A percentile compares a stretch with the other conserved stretches of the same genome.
phyloP scores from a whole-genome alignment of 1,284 basidiomycete genomes.

The Vanrija sp. region DNA sequence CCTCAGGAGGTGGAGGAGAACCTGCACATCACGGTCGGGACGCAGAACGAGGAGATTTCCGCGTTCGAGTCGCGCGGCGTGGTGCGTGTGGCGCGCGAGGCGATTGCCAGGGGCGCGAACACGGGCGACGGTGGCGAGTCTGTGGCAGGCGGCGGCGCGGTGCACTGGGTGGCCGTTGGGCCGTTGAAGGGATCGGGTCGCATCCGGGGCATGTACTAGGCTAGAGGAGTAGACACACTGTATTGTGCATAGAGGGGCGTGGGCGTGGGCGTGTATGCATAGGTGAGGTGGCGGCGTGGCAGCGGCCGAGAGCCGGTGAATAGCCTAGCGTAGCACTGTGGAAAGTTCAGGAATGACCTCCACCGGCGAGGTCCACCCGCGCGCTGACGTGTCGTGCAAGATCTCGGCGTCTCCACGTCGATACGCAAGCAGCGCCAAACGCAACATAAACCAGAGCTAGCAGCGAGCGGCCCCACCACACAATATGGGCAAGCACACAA shows the following conservation, averaged over 20 bases:
- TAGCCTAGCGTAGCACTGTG: too few species aligned
- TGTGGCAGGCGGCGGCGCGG: constrained; percentile 30
- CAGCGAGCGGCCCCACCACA: too few species aligned
- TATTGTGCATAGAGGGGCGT: not conserved
- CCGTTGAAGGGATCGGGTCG: constrained; percentile 26
- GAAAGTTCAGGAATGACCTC: too few species aligned
- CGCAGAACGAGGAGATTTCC: constrained; percentile 54
- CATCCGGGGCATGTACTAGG: constrained; percentile 33
- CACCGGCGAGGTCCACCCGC: too few species aligned
- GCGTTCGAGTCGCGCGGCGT: constrained; percentile 59
- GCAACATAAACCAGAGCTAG: too few species aligned
- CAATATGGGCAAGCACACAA: constrained; percentile 12
- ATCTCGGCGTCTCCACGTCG: too few species aligned
- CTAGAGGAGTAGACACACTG: not conserved
- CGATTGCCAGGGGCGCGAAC: constrained; percentile 15
- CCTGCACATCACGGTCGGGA: constrained; percentile 89
- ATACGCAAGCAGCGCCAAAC: too few species aligned
- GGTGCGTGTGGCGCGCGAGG: constrained; percentile 30
- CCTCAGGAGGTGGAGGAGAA: constrained; percentile 53
- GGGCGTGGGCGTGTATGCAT: not conserved
- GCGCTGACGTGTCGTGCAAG: too few species aligned
- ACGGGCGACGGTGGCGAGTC: constrained; percentile 27
- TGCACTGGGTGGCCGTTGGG: constrained; percentile 27
- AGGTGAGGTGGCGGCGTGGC: not conserved
- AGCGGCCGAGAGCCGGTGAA: too few species aligned